A percentile compares a stretch with the other conserved stretches of the same genome.
Evolutionary conservation across 2,329 filamentous ascomycete genomes (phyloP).

Genomic region (Aureobasidium sp.): DNA sequence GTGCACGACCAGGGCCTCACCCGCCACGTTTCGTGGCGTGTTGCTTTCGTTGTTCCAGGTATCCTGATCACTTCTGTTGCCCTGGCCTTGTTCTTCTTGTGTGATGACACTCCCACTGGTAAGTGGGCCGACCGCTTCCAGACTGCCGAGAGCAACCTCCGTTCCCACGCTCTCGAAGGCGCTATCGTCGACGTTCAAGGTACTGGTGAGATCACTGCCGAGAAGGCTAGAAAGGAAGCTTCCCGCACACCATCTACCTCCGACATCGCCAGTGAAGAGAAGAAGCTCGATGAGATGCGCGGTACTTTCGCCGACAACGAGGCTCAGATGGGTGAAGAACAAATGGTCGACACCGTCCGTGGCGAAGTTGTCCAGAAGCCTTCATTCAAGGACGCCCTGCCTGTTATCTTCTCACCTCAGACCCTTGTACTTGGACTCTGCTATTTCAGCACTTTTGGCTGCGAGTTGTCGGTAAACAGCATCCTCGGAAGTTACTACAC

Average conservation of each 20-base stretch:
- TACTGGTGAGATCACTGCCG: slow-evolving; percentile 45
- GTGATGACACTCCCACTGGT: slow-evolving; percentile 75
- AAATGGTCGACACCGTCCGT: slow-evolving; percentile 50
- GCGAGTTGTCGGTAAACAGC: slow-evolving; percentile 55
- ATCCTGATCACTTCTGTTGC: slow-evolving; percentile 63
- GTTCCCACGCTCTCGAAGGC: slow-evolving; percentile 36
- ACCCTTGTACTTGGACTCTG: slow-evolving; percentile 46
- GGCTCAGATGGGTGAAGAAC: slow-evolving; percentile 41
- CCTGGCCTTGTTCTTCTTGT: slow-evolving; percentile 62
- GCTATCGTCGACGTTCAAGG: slow-evolving; percentile 47
- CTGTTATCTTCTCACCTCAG: slow-evolving; percentile 56
- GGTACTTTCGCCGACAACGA: slow-evolving; percentile 33
- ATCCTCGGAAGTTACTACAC: slow-evolving; percentile 54
- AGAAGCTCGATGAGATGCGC: slow-evolving; percentile 31
- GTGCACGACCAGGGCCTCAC: slow-evolving; percentile 52
- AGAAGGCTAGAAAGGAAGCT: slow-evolving; percentile 20
- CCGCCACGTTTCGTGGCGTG: slow-evolving; percentile 69
- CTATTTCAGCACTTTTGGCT: slow-evolving; percentile 57
- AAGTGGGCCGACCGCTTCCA: slow-evolving; percentile 68
- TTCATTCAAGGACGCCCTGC: slow-evolving; percentile 51
- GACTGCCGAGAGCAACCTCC: slow-evolving; percentile 49
- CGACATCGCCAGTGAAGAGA: slow-evolving; percentile 32
- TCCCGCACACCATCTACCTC: slow-evolving; percentile 26
- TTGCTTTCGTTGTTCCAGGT: slow-evolving; percentile 78
- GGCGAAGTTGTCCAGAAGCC: slow-evolving; percentile 59